Evolutionary conservation across 2,329 filamentous ascomycete species (phyloP).

Genomic region (Calycina marina): DNA sequence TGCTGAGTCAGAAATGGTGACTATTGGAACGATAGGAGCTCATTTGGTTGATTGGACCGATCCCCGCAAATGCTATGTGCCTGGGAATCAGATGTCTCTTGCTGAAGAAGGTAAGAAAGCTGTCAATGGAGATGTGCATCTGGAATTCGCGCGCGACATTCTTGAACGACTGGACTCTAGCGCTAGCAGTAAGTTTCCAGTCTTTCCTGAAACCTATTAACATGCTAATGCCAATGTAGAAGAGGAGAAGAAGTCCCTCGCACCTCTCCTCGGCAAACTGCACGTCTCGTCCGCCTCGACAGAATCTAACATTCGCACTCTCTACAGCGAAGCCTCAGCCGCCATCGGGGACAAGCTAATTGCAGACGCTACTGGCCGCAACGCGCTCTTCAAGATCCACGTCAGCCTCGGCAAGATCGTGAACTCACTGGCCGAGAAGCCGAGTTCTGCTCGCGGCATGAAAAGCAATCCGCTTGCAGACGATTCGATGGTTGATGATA

Average conservation of each 20-base stretch:
- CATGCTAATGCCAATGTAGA: constrained; percentile 29
- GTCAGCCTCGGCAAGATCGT: constrained; percentile 53
- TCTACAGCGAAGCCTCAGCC: constrained; percentile 42
- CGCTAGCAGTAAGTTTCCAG: constrained; percentile 40
- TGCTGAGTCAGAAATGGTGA: constrained; percentile 66
- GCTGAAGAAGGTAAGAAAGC: constrained; percentile 42
- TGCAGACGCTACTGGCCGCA: constrained; percentile 45
- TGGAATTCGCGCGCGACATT: constrained; percentile 63
- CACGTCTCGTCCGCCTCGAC: constrained; percentile 56
- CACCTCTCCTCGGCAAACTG: constrained; percentile 68
- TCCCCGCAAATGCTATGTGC: constrained; percentile 59
- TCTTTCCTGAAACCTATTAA: not conserved
- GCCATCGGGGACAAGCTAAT: constrained; percentile 49
- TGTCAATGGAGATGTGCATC: constrained; percentile 64
- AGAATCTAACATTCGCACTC: constrained; percentile 39
- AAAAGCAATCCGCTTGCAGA: constrained; percentile 24
- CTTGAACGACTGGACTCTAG: constrained; percentile 57
- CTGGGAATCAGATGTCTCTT: constrained; percentile 27
- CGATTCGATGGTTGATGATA: constrained; percentile 22
- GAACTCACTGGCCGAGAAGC: constrained; percentile 36
- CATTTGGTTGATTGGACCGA: constrained; percentile 93
- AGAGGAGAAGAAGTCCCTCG: constrained; percentile 74
- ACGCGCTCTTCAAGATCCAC: constrained; percentile 54
- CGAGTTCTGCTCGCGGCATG: constrained; percentile 21
- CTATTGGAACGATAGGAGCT: constrained; percentile 61